Evolutionary conservation across 768 basidiomycete species (phyloP).

Genomic region (Tubosaeta sp.): DNA sequence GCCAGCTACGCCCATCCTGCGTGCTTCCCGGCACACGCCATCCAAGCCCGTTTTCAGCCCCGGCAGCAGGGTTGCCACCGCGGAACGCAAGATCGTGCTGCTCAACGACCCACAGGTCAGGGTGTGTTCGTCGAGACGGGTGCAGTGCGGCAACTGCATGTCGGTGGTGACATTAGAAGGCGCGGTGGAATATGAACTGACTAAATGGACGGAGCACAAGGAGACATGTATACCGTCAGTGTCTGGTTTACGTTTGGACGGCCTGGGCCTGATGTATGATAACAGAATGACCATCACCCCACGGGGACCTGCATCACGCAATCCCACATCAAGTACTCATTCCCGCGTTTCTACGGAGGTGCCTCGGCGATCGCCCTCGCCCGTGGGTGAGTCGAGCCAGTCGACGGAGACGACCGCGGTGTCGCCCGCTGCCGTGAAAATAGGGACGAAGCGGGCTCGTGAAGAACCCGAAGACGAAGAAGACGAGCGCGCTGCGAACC

Average conservation of each 20-base stretch:
- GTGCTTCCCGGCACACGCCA: constrained; percentile 17
- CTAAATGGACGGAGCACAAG: constrained; percentile 64
- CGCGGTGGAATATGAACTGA: constrained; percentile 55
- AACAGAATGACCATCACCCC: constrained; percentile 19
- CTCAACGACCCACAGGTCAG: constrained; percentile 63
- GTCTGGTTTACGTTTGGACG: background rate
- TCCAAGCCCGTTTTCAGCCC: constrained; percentile 37
- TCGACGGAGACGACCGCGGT: constrained; percentile 39
- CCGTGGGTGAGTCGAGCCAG: constrained; percentile 22
- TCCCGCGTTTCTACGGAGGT: constrained; percentile 8
- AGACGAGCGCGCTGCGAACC: constrained; percentile 44
- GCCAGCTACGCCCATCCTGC: constrained; percentile 33
- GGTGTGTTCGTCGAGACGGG: constrained; percentile 39
- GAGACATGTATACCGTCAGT: constrained; percentile 40
- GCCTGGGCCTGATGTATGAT: constrained; percentile 3
- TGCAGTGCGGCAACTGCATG: constrained; percentile 53
- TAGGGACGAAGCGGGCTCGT: constrained; percentile 46
- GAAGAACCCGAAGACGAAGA: constrained; percentile 40
- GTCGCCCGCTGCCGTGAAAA: constrained; percentile 12
- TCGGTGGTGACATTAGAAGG: constrained; percentile 41
- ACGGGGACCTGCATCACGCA: constrained; percentile 10
- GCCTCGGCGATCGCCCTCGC: constrained; percentile 13
- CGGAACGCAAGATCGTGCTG: constrained; percentile 57
- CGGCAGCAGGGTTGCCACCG: constrained; percentile 54
- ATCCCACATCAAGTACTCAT: constrained; percentile 11